Evolutionary conservation across 805 yeast genomes (phyloP).

Genomic region (Wickerhamiella allomyrinae): DNA sequence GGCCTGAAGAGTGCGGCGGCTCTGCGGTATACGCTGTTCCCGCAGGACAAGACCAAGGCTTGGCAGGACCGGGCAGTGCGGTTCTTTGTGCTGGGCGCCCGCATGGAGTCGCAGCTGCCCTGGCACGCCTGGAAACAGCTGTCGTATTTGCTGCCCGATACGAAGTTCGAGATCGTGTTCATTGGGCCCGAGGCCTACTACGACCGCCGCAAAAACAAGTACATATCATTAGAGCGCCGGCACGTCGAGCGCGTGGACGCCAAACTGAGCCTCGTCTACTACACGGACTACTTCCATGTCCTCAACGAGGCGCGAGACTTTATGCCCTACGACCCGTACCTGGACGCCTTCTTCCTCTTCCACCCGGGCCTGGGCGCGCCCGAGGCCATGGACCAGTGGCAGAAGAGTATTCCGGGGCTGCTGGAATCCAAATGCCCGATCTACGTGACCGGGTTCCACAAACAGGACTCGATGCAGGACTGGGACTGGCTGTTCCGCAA

Average conservation of each 20-base stretch:
- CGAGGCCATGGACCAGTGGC: constrained; percentile 69
- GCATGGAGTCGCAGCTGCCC: constrained; percentile 88
- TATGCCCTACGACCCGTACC: constrained; percentile 95
- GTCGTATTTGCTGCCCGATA: constrained; percentile 69
- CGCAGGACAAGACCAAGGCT: constrained; percentile 41
- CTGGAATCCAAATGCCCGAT: constrained; percentile 88
- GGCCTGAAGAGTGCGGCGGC: constrained; percentile 92
- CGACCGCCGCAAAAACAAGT: constrained; percentile 54
- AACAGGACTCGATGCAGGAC: constrained; percentile 56
- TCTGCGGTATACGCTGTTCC: constrained; percentile 75
- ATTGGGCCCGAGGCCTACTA: constrained; percentile 85
- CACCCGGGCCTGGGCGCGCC: constrained; percentile 89
- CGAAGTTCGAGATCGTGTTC: constrained; percentile 74
- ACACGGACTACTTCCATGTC: constrained; percentile 84
- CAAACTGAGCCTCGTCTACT: constrained; percentile 59
- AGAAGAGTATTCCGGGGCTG: constrained; percentile 68
- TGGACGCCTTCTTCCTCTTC: constrained; percentile 84
- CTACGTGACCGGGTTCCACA: constrained; percentile 80
- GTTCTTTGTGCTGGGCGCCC: constrained; percentile 77
- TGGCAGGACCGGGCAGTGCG: constrained; percentile 81
- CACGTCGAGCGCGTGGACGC: constrained; percentile 60
- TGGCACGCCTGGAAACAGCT: constrained; percentile 93
- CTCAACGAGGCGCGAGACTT: constrained; percentile 85
- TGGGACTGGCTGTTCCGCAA: constrained; percentile 51
- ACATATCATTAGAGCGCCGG: constrained; percentile 36